Base-by-base conservation (phyloP, 495 filamentous ascomycete species). In the Aspergillus heteromorphus region DNA sequence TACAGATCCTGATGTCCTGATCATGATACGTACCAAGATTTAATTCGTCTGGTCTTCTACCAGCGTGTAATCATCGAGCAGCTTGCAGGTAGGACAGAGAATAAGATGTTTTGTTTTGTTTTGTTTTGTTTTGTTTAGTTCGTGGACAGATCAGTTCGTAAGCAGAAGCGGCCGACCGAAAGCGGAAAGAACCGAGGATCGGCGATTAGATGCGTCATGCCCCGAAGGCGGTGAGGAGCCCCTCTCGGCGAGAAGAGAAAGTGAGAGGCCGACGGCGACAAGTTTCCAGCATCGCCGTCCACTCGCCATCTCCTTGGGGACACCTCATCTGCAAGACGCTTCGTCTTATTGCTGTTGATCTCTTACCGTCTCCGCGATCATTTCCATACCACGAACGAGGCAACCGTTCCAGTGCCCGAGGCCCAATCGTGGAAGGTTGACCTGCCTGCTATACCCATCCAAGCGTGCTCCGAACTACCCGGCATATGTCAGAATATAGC, bases 1-100 rank as follows among this genome's bases (percentile, higher is more conserved):
- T 59, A 45, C 67, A 62, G 30, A 68, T 75, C 25, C 59, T 68
- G 41, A 20, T 20, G 16, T 48, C 55, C 14, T 57, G 47, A 55
- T 40, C 17, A 13, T 34, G 8, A 2, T 34, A 2, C 11, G 31
- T 34, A 4, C 9, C 11, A 10, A 10, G 3, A 38, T 38, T 38
- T 38, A 13, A 14, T 38, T 9, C 1, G 11, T n/a, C 11, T 5
- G n/a, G n/a, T n/a, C n/a, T n/a, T n/a, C n/a, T n/a, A n/a, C n/a
- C n/a, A n/a, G n/a, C n/a, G n/a, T n/a, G n/a, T n/a, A n/a, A n/a
- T n/a, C n/a, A n/a, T n/a, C n/a, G n/a, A n/a, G n/a, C n/a, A n/a
- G n/a, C n/a, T n/a, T n/a, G n/a, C n/a, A n/a, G n/a, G n/a, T n/a
- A n/a, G n/a, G n/a, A n/a, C n/a, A n/a, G n/a, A n/a, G n/a, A n/a